Percentiles rank a stretch among this genome's conserved stretches.
Evolutionary conservation across 345 rosid species (phyloP).

Genomic region (Murraya paniculata): DNA sequence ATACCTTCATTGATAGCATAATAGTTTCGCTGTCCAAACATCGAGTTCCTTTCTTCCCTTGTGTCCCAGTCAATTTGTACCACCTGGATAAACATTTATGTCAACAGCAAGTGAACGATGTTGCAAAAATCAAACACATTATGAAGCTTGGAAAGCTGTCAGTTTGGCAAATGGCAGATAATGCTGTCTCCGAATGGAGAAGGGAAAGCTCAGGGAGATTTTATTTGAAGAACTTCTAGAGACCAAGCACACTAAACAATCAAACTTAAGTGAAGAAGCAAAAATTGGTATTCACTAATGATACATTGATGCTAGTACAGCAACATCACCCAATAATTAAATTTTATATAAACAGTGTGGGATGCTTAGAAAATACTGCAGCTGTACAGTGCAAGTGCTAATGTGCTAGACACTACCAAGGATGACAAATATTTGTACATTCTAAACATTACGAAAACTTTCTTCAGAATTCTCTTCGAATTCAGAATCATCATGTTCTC

Average conservation of each 20-base stretch:
- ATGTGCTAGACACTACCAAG: not conserved
- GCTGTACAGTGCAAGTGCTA: constrained; percentile 5
- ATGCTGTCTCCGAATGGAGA: not conserved
- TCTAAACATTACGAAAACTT: constrained; percentile 1
- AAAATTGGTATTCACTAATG: not conserved
- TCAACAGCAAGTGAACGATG: not conserved
- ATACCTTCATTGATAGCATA: not conserved
- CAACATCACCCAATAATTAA: not conserved
- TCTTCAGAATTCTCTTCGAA: constrained; percentile 22
- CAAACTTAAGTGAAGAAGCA: not conserved
- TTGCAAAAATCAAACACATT: not conserved
- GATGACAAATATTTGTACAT: not conserved
- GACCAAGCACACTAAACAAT: not conserved
- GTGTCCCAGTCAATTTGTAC: not conserved
- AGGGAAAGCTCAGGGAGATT: not conserved
- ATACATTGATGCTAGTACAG: not conserved
- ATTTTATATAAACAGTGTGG: not conserved
- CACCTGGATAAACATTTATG: not conserved
- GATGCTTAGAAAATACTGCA: constrained; percentile 7
- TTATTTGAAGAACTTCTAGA: not conserved
- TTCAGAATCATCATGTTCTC: constrained; percentile 26
- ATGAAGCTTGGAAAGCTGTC: not conserved
- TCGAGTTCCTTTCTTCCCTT: not conserved
- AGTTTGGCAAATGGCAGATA: not conserved
- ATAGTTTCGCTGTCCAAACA: not conserved